These are phyloP conservation scores for Diaporthe ampelina DNA, from an alignment of 2,329 filamentous ascomycete species.

Conservation along the genomic window DNA sequence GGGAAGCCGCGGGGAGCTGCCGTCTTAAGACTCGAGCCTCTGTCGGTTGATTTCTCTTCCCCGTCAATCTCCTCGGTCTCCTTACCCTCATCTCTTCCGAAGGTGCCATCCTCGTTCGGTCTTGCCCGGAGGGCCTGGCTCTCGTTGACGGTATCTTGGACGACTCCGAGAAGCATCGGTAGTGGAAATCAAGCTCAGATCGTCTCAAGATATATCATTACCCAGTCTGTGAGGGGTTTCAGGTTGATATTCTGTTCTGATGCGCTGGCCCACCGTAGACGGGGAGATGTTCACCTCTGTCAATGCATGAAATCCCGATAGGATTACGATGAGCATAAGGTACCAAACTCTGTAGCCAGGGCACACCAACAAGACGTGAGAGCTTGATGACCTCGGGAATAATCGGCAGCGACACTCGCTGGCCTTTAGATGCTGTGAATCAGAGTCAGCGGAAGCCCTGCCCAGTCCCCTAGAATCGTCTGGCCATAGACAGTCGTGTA, in stretches of 20 bases:
- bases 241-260: background rate
- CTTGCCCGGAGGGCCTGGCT: background rate
- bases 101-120: background rate
- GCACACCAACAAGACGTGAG: background rate
- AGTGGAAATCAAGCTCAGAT: background rate
- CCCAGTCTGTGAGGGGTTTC: background rate
- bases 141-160: background rate
- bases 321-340: background rate
- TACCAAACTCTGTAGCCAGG: background rate
- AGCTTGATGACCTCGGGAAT: background rate
- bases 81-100: background rate
- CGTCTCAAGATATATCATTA: background rate
- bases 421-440: background rate
- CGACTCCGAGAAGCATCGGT: background rate
- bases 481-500: background rate
- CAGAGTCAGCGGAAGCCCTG: background rate
- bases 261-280: background rate
- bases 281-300: background rate
- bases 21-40: background rate
- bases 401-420: background rate
- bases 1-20: background rate
- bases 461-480: background rate
- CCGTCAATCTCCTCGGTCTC: conserved; percentile 6
- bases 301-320: background rate
- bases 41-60: background rate